A percentile compares a stretch with the other conserved stretches of the same genome.
These are phyloP conservation scores for Neovahlkampfia damariscottae DNA, from an alignment of 78 protist genomes.

Conservation along the genomic window DNA sequence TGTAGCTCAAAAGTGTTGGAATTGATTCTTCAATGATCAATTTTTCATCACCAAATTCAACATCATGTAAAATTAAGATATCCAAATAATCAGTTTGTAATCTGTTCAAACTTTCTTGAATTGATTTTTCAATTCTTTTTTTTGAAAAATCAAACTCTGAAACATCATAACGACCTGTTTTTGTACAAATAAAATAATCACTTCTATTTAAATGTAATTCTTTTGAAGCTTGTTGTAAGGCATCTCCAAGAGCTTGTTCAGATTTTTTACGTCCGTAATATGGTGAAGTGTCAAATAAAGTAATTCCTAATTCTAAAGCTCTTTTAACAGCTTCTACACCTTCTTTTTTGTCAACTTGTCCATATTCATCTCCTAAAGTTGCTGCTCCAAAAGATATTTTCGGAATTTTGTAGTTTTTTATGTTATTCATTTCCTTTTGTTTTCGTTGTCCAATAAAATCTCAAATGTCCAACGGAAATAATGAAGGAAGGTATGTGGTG, in stretches of 20 bases:
- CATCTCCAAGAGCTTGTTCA: slow-evolving; percentile 9
- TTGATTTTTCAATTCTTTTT: not conserved
- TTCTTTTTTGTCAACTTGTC: not conserved
- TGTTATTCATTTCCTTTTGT: no score
- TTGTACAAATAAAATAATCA: slow-evolving; percentile 4
- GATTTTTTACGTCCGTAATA: slow-evolving; percentile 17
- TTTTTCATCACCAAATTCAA: slow-evolving; percentile 8
- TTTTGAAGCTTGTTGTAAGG: slow-evolving; percentile 16
- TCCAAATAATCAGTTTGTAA: slow-evolving; percentile 6
- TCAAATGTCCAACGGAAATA: no score
- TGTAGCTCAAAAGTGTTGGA: slow-evolving; percentile 6
- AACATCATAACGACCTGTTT: slow-evolving; percentile 5
- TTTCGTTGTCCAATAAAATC: no score
- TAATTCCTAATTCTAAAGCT: slow-evolving; percentile 2
- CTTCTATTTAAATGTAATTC: no score
- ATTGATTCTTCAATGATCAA: slow-evolving; percentile 9
- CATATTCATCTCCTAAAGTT: no score
- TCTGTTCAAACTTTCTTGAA: slow-evolving; percentile 8
- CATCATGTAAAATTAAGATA: slow-evolving; percentile 20
- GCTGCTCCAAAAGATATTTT: no score
- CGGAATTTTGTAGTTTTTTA: no score
- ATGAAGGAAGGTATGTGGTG: no score
- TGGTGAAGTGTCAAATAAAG: slow-evolving; percentile 18
- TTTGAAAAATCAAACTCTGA: slow-evolving; percentile 19
- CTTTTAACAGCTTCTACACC: not conserved